phyloP scores from a whole-genome alignment of 805 yeast genomes.

The Metschnikowia kunwiensis region DNA sequence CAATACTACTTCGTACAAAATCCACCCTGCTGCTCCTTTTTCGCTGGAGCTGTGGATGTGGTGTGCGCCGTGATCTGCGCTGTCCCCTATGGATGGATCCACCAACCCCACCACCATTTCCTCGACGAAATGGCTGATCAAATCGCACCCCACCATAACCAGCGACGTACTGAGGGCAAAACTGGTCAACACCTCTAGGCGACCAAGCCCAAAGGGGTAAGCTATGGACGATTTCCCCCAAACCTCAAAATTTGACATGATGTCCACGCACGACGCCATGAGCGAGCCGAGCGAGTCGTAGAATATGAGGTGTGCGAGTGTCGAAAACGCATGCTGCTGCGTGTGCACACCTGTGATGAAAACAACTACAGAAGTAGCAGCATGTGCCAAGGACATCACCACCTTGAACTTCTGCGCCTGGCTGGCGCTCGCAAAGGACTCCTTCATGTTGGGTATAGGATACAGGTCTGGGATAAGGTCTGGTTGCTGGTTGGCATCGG shows the following conservation, averaged over 20 bases:
- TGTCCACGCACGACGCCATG: conserved; percentile 65
- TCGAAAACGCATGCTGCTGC: conserved; percentile 59
- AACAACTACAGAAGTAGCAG: conserved; percentile 49
- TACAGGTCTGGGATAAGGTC: conserved; percentile 57
- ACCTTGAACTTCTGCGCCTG: conserved; percentile 57
- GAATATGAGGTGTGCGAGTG: conserved; percentile 81
- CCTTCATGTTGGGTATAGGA: conserved; percentile 69
- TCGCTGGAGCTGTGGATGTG: conserved; percentile 35
- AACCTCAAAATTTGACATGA: conserved; percentile 87
- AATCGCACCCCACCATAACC: conserved; percentile 86
- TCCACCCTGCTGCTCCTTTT: conserved; percentile 22
- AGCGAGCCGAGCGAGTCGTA: conserved; percentile 82
- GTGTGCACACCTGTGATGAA: conserved; percentile 59
- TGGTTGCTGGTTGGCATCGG: conserved; percentile 50
- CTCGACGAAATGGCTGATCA: conserved; percentile 83
- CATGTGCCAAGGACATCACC: conserved; percentile 57
- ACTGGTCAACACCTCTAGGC: conserved; percentile 83
- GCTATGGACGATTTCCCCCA: conserved; percentile 82
- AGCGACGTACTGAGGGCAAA: conserved; percentile 83
- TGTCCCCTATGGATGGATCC: conserved; percentile 21
- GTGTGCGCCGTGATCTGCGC: conserved; percentile 33
- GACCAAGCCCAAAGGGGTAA: conserved; percentile 90
- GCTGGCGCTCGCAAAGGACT: conserved; percentile 59
- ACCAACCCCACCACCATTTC: conserved; percentile 50
- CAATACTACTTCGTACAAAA: conserved; percentile 29